Conservation (phyloP, 495 filamentous ascomycete genomes). For the Lophium mytilinum region DNA sequence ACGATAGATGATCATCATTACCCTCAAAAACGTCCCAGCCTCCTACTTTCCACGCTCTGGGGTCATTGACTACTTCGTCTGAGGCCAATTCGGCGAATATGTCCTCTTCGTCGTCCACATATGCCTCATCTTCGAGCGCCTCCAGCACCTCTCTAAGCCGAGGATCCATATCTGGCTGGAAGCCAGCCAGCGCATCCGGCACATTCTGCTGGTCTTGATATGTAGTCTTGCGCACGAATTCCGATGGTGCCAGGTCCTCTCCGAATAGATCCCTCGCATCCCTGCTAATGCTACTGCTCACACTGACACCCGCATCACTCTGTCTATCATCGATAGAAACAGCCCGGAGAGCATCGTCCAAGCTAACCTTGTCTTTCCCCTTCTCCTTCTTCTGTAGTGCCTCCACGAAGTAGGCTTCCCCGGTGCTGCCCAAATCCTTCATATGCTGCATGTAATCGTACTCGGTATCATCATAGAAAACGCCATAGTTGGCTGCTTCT, state of each 20-base stretch:
- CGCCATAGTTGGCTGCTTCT: constrained; percentile 86
- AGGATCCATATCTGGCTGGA: constrained; percentile 98
- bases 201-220: constrained; percentile 94
- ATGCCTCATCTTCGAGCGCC: constrained; percentile 92
- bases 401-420: constrained; percentile 70
- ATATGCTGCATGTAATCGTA: constrained; percentile 99
- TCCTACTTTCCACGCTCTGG: constrained; percentile 49
- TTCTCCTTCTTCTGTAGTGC: constrained; percentile 53
- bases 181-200: constrained; percentile 82
- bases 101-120: constrained; percentile 74
- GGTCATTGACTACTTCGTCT: constrained; percentile 64
- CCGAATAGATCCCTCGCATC: constrained; percentile 44
- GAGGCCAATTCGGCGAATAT: constrained; percentile 72
- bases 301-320: constrained; percentile 39
- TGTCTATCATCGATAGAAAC: constrained; percentile 38
- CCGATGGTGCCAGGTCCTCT: constrained; percentile 60
- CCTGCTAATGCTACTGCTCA: constrained; percentile 18
- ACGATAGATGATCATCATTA: constrained; percentile 47
- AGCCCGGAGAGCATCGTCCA: constrained; percentile 75
- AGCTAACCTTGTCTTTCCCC: constrained; percentile 60
- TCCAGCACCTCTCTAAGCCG: constrained; percentile 85
- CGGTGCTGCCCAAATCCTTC: constrained; percentile 60
- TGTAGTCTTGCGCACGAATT: constrained; percentile 60
- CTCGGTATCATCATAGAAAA: constrained; percentile 80
- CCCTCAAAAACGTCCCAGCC: constrained; percentile 12